Conservation (phyloP, 352 stramenopile genomes). For the Phytophthora pini region DNA sequence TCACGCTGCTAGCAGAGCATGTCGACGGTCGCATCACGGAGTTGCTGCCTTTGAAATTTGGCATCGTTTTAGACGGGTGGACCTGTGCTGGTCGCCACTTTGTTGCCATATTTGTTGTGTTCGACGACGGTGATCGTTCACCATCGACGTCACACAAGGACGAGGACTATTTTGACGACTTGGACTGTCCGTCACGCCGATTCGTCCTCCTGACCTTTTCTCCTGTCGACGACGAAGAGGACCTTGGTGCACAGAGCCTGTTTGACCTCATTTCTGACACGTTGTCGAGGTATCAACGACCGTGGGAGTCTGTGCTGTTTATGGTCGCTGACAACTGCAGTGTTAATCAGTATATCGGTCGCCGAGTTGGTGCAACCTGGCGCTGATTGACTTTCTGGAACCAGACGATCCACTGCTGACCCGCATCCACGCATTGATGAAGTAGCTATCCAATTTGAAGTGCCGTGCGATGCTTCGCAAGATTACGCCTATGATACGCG, state of each 20-base stretch:
- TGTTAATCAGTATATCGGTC: conserved; percentile 25
- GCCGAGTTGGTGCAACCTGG: conserved; percentile 9
- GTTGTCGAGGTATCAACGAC: conserved; percentile 11
- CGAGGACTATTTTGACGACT: background rate
- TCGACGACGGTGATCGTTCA: too few relatives aligned
- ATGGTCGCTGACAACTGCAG: conserved; percentile 22
- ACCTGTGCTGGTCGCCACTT: too few relatives aligned
- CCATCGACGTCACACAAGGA: background rate
- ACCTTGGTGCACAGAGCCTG: conserved; percentile 11
- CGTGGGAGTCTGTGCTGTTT: conserved; percentile 16
- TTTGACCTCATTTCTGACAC: conserved; percentile 23
- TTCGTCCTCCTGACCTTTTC: conserved; percentile 10
- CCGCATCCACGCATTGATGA: conserved; percentile 13
- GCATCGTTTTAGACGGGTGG: too few relatives aligned
- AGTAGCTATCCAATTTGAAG: conserved; percentile 6
- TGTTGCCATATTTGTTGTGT: too few relatives aligned
- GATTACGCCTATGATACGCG: background rate
- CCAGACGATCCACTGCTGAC: conserved; percentile 2
- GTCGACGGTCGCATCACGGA: background rate
- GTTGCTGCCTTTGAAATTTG: background rate
- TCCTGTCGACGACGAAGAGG: conserved; percentile 14
- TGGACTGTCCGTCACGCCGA: background rate
- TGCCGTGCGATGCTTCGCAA: conserved; percentile 2
- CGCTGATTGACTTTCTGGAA: conserved; percentile 15
- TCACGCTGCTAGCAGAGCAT: background rate